These are phyloP conservation scores for Neospora caninum DNA, from an alignment of 169 alveolate species.

Conservation along the genomic window DNA sequence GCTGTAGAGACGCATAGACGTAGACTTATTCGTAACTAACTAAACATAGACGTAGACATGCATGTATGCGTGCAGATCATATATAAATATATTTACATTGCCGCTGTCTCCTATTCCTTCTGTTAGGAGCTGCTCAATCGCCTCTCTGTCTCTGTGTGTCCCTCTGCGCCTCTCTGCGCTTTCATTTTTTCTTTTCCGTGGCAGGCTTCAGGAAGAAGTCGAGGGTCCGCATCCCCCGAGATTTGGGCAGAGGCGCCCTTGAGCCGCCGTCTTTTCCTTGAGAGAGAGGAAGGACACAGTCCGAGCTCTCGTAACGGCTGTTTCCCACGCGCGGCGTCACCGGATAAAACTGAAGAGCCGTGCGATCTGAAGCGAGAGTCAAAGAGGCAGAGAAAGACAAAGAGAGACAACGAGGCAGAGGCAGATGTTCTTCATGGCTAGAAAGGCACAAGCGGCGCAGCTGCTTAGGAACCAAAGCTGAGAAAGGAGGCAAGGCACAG, in stretches of 20 bases:
- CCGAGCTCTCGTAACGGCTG: conserved; percentile 2
- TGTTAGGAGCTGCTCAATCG: too few species aligned
- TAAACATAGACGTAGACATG: background rate
- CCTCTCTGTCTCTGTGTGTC: too few species aligned
- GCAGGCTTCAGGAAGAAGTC: conserved; percentile 4
- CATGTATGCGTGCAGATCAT: background rate
- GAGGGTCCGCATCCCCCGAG: background rate
- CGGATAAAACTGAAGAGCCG: background rate
- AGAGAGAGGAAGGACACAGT: background rate
- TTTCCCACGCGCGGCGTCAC: conserved; percentile 6
- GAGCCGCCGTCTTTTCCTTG: background rate
- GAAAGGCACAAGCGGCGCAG: too few species aligned
- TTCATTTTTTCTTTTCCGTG: too few species aligned
- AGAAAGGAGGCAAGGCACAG: too few species aligned
- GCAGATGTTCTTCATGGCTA: too few species aligned
- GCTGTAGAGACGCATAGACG: too few species aligned
- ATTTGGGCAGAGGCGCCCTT: background rate
- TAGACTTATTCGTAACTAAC: too few species aligned
- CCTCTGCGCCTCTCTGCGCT: too few species aligned
- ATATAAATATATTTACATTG: background rate
- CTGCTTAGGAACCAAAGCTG: too few species aligned
- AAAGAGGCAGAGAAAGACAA: background rate
- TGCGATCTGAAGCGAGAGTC: background rate
- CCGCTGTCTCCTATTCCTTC: too few species aligned
- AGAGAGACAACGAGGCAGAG: background rate